These are phyloP conservation scores for Dictyostelium citrinum DNA, from an alignment of 78 protist species.

Conservation along the genomic window DNA sequence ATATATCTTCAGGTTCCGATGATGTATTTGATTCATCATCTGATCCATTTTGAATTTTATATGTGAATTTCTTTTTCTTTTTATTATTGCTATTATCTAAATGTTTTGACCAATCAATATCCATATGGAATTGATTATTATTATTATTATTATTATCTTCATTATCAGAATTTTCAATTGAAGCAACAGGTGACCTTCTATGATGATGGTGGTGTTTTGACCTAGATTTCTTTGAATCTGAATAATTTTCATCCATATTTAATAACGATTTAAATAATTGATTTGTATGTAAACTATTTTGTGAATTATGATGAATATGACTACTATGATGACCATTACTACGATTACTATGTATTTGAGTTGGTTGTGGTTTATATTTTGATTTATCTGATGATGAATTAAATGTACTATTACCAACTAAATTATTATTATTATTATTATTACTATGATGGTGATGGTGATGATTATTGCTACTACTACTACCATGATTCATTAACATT, in stretches of 20 bases:
- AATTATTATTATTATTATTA: neutral
- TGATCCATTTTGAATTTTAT: neutral
- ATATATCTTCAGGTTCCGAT: neutral
- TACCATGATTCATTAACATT: neutral
- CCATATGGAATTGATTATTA: neutral
- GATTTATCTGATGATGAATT: neutral
- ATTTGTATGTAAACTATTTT: neutral
- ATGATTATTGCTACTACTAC: neutral
- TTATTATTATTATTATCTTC: neutral
- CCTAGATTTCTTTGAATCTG: neutral
- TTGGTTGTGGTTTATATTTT: neutral
- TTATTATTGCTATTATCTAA: neutral
- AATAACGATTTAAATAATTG: neutral
- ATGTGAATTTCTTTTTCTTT: neutral
- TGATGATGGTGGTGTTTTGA: neutral
- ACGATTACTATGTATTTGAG: neutral
- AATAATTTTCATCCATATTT: neutral
- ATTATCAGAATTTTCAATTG: neutral
- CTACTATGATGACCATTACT: neutral
- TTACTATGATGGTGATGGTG: too few species aligned
- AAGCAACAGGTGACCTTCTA: neutral
- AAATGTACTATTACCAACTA: neutral
- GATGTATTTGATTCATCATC: neutral
- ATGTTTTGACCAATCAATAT: constrained; percentile 1
- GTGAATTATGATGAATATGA: neutral